phyloP scores from a whole-genome alignment of 208 protist species.

The Wallacemonas collosoma region DNA sequence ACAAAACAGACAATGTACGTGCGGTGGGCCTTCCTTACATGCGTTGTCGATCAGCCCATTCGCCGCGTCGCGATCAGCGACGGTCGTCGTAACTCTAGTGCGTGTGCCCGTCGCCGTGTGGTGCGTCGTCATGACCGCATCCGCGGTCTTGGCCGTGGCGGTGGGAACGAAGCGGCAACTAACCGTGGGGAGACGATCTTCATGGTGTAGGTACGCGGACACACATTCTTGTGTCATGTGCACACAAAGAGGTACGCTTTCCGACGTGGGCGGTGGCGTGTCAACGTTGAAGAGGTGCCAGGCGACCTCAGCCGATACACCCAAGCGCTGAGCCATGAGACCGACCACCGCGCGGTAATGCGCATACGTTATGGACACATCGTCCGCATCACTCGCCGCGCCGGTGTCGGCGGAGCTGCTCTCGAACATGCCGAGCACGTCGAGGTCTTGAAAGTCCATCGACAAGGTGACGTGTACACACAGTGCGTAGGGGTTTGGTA shows the following conservation, averaged over 20 bases:
- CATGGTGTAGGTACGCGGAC: slow-evolving; percentile 10
- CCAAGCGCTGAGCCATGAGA: slow-evolving; percentile 26
- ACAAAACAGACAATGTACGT: slow-evolving; percentile 62
- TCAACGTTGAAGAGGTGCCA: slow-evolving; percentile 27
- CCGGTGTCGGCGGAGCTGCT: background rate
- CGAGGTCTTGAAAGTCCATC: slow-evolving; percentile 24
- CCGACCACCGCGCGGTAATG: slow-evolving; percentile 30
- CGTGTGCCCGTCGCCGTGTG: slow-evolving; percentile 11
- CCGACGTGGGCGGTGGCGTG: background rate
- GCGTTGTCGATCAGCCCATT: background rate
- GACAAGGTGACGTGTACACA: too few species aligned
- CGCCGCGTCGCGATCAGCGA: background rate
- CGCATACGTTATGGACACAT: slow-evolving; percentile 18
- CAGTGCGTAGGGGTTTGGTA: too few species aligned
- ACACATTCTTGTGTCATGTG: slow-evolving; percentile 57
- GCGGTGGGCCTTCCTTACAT: slow-evolving; percentile 21
- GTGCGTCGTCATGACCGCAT: background rate
- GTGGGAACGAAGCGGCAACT: background rate
- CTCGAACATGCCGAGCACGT: slow-evolving; percentile 37
- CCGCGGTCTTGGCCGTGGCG: background rate
- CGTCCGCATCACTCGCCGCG: background rate
- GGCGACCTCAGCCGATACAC: background rate
- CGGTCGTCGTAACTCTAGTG: background rate
- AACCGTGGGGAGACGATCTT: slow-evolving; percentile 22
- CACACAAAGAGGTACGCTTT: slow-evolving; percentile 35